Evolutionary conservation across 73 alveolate species (phyloP).

Genomic region (Paramecium sonneborni): DNA sequence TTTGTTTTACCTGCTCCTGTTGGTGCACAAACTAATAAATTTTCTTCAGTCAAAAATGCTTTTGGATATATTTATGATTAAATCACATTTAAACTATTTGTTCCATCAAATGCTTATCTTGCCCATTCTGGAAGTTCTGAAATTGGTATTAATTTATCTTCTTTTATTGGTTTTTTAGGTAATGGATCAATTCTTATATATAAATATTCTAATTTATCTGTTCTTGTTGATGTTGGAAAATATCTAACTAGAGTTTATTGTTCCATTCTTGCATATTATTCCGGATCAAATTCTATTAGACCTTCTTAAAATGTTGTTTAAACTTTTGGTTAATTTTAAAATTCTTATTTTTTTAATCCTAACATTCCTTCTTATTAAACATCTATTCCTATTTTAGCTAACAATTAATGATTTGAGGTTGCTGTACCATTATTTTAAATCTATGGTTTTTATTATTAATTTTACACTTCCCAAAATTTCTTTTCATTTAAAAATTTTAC

Average conservation of each 20-base stretch:
- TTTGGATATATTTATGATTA: constrained; percentile 88
- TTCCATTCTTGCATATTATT: constrained; percentile 42
- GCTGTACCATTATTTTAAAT: not conserved
- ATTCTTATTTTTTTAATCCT: constrained; percentile 35
- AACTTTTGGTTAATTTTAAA: not conserved
- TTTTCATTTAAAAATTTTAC: not conserved
- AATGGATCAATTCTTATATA: constrained; percentile 38
- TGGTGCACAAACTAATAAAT: constrained; percentile 96
- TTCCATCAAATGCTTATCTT: constrained; percentile 82
- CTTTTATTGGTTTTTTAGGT: not conserved
- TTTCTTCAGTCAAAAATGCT: constrained; percentile 90
- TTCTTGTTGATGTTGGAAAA: constrained; percentile 39
- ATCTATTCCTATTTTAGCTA: constrained; percentile 21
- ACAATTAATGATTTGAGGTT: constrained; percentile 10
- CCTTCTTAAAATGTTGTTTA: constrained; percentile 3
- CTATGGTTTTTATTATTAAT: not conserved
- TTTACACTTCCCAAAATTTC: constrained; percentile 1
- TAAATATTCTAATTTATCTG: constrained; percentile 15
- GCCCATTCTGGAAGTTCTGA: constrained; percentile 38
- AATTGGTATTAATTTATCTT: not conserved
- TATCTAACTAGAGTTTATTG: not conserved
- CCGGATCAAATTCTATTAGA: constrained; percentile 38
- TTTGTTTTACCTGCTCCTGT: constrained; percentile 99
- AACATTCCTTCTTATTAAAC: constrained; percentile 6
- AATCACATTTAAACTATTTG: constrained; percentile 87